Evolutionary conservation across 148 eudicot species (phyloP).

Genomic region (Nyssa sinensis): DNA sequence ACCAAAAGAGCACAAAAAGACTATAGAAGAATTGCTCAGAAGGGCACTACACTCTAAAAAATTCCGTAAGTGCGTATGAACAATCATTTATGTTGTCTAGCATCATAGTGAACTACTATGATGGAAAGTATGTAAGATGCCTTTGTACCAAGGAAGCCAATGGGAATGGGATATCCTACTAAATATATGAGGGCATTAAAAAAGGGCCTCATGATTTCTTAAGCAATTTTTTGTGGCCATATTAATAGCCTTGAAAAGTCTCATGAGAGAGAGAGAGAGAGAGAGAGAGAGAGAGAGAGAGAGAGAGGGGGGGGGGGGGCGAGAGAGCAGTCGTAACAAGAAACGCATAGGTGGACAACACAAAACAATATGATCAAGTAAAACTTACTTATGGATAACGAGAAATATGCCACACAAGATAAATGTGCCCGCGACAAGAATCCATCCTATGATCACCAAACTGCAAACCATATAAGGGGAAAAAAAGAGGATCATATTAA

Average conservation of each 20-base stretch:
- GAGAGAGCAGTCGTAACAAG: not conserved
- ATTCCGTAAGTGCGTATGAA: too few species aligned
- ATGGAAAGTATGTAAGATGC: too few species aligned
- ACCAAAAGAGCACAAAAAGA: not conserved
- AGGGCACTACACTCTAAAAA: too few species aligned
- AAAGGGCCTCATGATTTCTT: not conserved
- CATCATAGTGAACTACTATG: too few species aligned
- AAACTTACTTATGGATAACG: constrained; percentile 84
- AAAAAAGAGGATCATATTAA: not conserved
- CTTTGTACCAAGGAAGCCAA: too few species aligned
- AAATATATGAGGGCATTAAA: too few species aligned
- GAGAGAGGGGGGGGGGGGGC: too few species aligned
- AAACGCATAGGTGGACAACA: not conserved
- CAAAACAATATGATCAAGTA: not conserved
- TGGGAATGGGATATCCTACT: too few species aligned
- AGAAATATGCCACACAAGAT: constrained; percentile 75
- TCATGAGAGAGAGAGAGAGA: not conserved
- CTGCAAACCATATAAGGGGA: constrained; percentile 36
- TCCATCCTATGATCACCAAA: constrained; percentile 76
- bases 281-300: too few species aligned
- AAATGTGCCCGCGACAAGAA: constrained; percentile 74
- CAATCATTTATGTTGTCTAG: too few species aligned
- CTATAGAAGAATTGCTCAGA: too few species aligned
- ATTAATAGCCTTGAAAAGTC: not conserved
- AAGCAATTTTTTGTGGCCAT: not conserved